Evolutionary conservation across 768 basidiomycete genomes (phyloP).

Genomic region (Obba rivulosa): DNA sequence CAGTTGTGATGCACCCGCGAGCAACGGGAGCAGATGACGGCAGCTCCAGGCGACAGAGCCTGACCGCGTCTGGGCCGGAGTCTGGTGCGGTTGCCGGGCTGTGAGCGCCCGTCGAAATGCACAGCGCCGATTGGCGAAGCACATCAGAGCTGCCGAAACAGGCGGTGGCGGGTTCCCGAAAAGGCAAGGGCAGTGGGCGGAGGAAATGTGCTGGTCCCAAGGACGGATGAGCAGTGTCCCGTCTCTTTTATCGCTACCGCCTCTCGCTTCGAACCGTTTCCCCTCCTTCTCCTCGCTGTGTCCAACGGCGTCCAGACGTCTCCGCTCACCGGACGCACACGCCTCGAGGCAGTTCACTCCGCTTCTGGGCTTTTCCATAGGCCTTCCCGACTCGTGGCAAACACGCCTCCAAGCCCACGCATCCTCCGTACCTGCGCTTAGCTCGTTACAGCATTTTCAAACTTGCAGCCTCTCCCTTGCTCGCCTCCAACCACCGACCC

Average conservation of each 20-base stretch:
- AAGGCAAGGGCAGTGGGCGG: too few relatives aligned
- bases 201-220: not conserved
- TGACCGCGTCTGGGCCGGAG: too few relatives aligned
- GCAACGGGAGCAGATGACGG: too few relatives aligned
- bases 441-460: constrained; percentile 20
- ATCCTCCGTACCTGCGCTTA: constrained; percentile 18
- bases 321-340: not conserved
- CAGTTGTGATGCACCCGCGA: too few relatives aligned
- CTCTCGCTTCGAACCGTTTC: not conserved
- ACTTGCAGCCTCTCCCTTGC: not conserved
- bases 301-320: not conserved
- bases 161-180: too few relatives aligned
- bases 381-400: constrained; percentile 31
- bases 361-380: constrained; percentile 8
- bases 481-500: constrained; percentile 6
- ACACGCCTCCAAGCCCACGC: constrained; percentile 28
- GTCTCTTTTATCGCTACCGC: not conserved
- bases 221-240: not conserved
- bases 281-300: not conserved
- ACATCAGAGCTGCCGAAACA: too few relatives aligned
- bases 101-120: too few relatives aligned
- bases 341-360: constrained; percentile 5
- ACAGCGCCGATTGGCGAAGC: too few relatives aligned
- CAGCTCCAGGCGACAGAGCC: too few relatives aligned
- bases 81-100: too few relatives aligned